Percentiles rank a stretch among this genome's conserved stretches.
phyloP scores from a whole-genome alignment of 306 rosid species.

The Pterocarpus santalinus region DNA sequence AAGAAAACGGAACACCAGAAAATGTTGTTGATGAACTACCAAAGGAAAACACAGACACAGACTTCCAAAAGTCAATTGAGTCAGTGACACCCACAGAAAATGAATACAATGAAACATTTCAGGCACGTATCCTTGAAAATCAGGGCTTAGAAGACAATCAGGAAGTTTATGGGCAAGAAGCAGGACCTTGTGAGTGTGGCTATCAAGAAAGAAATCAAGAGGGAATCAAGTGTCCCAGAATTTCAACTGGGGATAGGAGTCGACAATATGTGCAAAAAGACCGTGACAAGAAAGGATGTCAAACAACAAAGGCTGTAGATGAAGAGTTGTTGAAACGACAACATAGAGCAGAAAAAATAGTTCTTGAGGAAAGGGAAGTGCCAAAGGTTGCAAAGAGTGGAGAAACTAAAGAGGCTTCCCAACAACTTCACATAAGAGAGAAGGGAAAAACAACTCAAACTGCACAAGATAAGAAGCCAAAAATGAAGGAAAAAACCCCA shows the following conservation, averaged over 20 bases:
- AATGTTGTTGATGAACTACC: not conserved
- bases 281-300: constrained; percentile 28
- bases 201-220: not conserved
- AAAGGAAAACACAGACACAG: not conserved
- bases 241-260: not conserved
- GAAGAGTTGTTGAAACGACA: constrained; percentile 32
- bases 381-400: constrained; percentile 28
- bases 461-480: constrained; percentile 32
- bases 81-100: not conserved
- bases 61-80: not conserved
- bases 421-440: constrained; percentile 12
- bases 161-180: constrained; percentile 1
- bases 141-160: constrained; percentile 11
- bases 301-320: constrained; percentile 5
- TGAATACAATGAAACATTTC: not conserved
- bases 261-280: constrained; percentile 37
- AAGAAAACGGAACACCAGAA: constrained; percentile 30
- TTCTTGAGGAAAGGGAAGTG: constrained; percentile 2
- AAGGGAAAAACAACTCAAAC: constrained; percentile 14
- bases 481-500: constrained; percentile 23
- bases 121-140: not conserved
- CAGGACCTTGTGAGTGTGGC: not conserved
- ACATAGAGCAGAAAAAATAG: not conserved
- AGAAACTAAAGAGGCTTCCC: constrained; percentile 31
- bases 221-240: not conserved